These are phyloP conservation scores for Benincasa hispida DNA, from an alignment of 306 rosid species.

Conservation along the genomic window DNA sequence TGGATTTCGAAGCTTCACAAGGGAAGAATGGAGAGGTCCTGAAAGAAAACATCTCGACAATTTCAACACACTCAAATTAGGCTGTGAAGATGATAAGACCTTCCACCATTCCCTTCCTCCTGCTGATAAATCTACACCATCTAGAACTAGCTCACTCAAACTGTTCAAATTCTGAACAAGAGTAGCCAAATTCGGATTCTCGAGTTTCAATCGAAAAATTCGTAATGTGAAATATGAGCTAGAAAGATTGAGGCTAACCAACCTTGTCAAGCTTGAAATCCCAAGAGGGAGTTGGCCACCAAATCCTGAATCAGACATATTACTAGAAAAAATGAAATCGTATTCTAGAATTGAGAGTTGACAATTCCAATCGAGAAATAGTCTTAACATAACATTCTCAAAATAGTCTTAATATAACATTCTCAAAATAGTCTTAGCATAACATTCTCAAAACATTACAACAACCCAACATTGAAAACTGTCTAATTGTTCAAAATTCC, in stretches of 20 bases:
- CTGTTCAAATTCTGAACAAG: conserved; percentile 14
- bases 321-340: no score
- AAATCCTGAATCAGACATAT: conserved; percentile 17
- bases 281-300: conserved; percentile 2
- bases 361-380: no score
- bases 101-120: conserved; percentile 30
- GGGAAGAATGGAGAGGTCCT: conserved; percentile 11
- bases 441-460: no score
- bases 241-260: conserved; percentile 23
- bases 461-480: no score
- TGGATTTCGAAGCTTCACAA: conserved; percentile 12
- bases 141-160: conserved; percentile 24
- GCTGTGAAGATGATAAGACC: conserved; percentile 18
- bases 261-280: conserved; percentile 9
- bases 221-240: not conserved
- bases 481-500: no score
- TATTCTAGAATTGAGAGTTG: no score
- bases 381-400: no score
- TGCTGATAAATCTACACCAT: conserved; percentile 31
- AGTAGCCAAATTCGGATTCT: conserved; percentile 5
- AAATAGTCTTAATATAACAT: no score
- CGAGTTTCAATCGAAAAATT: not conserved
- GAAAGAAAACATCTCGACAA: conserved; percentile 10
- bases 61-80: conserved; percentile 14
- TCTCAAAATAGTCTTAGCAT: no score